Base-by-base conservation (phyloP, 441 rosid species). In the Euphorbia schlechtendalii region DNA sequence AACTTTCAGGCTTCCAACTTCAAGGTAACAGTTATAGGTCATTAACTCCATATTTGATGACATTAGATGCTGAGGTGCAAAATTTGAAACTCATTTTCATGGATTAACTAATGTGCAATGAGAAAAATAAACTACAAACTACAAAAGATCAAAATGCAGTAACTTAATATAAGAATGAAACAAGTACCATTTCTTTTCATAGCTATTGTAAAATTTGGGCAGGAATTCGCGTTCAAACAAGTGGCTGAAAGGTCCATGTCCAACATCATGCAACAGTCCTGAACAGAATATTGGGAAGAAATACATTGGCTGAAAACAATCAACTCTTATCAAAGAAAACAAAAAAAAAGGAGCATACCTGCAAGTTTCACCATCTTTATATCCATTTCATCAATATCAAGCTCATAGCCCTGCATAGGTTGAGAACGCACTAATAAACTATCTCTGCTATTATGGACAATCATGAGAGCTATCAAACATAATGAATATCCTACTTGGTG, bases 181-280 rank as follows among this genome's bases (percentile, higher is more conserved):
- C 27, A 67, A 64, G 73, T 67, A 83, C 94, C 94, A 87, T 48
- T 72, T 62, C 28, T 22, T 18, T 18, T 8, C 56, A 46, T 56
- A 56, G 70, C 74, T 82, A 53, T 60, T 64, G 24, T 69, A 64
- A 73, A 82, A 77, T 54, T 30, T 76, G 5, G 85, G 90, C 63
- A 87, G 84, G 74, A 85, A 83, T 56, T 52, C 85, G 8, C 74
- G 74, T 79, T 87, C 95, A 75, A 87, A 87, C 74, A 76, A 36
- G 83, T 85, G 87, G 71, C 91, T 85, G 76, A 85, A 87, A 48
- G 95, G 91, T 28, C 91, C 95, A 75, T 87, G 95, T 52, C 95
- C 95, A 70, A 87, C 81, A 82, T 87, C 95, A 77, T 87, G 95
- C 72, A 87, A 73, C n/a, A 87, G 75, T 75, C 95, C 95, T 83